Conservation (phyloP, 164 flowering plant genomes). For the Stephania japonica region DNA sequence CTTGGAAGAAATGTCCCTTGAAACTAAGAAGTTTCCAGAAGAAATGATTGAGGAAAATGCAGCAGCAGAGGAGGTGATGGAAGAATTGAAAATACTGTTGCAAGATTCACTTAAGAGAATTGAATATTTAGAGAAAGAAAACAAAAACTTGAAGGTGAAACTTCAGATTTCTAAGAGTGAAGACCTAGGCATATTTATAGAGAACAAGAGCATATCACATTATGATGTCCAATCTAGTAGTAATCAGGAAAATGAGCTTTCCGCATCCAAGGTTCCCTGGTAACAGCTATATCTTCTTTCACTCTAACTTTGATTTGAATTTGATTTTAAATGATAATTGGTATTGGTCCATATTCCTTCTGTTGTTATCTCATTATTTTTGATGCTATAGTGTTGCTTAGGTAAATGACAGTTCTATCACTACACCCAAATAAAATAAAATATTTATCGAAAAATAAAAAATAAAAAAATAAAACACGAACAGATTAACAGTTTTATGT, state of each 20-base stretch:
- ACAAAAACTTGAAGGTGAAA: slow-evolving; percentile 42
- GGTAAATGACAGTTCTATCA: neutral
- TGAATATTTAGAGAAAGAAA: slow-evolving; percentile 42
- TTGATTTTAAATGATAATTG: neutral
- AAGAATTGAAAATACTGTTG: slow-evolving; percentile 29
- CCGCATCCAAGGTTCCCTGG: slow-evolving; percentile 35
- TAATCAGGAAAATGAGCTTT: slow-evolving; percentile 21
- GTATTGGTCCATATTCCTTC: neutral
- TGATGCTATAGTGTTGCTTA: neutral
- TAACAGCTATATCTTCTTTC: slow-evolving; percentile 20
- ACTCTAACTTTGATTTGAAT: neutral
- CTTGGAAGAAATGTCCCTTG: slow-evolving; percentile 45
- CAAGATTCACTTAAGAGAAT: slow-evolving; percentile 37
- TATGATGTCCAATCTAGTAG: slow-evolving; percentile 6
- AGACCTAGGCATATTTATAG: slow-evolving; percentile 24
- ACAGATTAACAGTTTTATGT: no score
- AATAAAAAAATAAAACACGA: no score
- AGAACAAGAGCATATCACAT: slow-evolving; percentile 14
- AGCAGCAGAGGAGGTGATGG: slow-evolving; percentile 30
- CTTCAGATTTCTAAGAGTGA: slow-evolving; percentile 32
- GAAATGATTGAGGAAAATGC: slow-evolving; percentile 42
- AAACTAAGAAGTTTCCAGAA: slow-evolving; percentile 46
- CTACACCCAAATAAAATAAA: no score
- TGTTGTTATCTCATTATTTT: neutral
- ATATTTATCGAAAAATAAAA: no score